Base-by-base conservation (phyloP, 495 filamentous ascomycete species). In the Cercophora sp. region DNA sequence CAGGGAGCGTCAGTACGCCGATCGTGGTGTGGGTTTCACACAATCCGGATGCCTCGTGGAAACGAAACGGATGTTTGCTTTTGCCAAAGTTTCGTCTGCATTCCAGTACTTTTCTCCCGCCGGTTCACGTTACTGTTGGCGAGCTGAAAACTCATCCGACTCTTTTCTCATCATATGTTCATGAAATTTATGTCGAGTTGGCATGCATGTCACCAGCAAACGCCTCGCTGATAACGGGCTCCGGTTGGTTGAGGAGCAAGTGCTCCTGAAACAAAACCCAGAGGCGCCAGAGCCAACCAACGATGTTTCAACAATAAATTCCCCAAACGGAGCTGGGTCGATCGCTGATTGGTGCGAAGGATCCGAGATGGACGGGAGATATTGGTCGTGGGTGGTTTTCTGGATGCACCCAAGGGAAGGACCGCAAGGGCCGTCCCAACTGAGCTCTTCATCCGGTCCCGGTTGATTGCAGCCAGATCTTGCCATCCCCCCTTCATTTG, bases 391-490 rank as follows among this genome's bases (percentile, higher is more conserved):
- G 16, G 23, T 31, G 16, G 23, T 1, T 27, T 23, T 44, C 41
- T 44, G 16, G 43, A 25, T 32, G 15, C 26, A 29, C 25, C 46
- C 46, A 37, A 37, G 46, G 29, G 24, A 41, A 42, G 9, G 37
- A 42, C 35, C 36, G 36, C 10, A 18, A 34, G 18, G 27, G 44
- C 15, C 6, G 25, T 42, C 24, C 8, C 5, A 26, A 26, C 43
- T n/a, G 18, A 26, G 15, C 13, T 43, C 36, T 52, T 43, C 43
- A 35, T 42, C 48, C 36, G 36, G 48, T 22, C 35, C 19, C 47
- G 47, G 53, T 39, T 59, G 47, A 56, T 52, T 51, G 57, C 43
- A 40, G 34, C 35, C 19, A 59, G 53, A 56, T 47, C 34, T 58
- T 18, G 26, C 47, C 15, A 11, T 15, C 22, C 32, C 36, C 47